Conservation (phyloP, 1,284 basidiomycete genomes). For the Pisolithus thermaeus region DNA sequence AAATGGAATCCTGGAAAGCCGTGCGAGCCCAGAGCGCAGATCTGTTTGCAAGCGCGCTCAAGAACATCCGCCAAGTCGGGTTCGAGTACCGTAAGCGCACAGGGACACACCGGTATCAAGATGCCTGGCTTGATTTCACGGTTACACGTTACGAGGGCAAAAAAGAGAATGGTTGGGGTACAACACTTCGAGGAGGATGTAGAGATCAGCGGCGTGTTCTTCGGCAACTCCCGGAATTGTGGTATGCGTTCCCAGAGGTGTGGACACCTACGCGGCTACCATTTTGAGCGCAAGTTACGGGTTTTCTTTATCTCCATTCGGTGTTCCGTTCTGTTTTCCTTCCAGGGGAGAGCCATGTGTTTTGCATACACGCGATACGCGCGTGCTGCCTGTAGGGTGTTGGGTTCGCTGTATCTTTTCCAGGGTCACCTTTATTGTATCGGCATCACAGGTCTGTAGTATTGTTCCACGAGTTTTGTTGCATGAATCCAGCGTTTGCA, state of each 20-base stretch:
- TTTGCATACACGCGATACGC: no score
- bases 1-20: constrained; percentile 28
- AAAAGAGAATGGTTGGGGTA: constrained; percentile 5
- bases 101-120: constrained; percentile 28
- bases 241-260: constrained; percentile 30
- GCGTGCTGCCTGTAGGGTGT: no score
- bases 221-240: constrained; percentile 21
- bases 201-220: constrained; percentile 8
- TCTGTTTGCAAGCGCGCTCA: constrained; percentile 26
- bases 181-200: not conserved
- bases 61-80: constrained; percentile 28
- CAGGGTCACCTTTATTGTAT: no score
- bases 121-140: constrained; percentile 31
- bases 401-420: not conserved
- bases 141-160: constrained; percentile 5
- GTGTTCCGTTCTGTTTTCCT: not conserved
- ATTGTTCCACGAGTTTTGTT: no score
- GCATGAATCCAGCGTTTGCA: no score
- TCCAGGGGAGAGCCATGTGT: no score
- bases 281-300: constrained; percentile 14
- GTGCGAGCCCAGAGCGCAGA: constrained; percentile 21
- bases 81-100: constrained; percentile 31
- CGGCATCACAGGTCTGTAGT: no score
- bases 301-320: not conserved
- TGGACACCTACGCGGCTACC: constrained; percentile 21